These are phyloP conservation scores for Paraphaeosphaeria minitans DNA, from an alignment of 2,329 filamentous ascomycete species.

Conservation along the genomic window DNA sequence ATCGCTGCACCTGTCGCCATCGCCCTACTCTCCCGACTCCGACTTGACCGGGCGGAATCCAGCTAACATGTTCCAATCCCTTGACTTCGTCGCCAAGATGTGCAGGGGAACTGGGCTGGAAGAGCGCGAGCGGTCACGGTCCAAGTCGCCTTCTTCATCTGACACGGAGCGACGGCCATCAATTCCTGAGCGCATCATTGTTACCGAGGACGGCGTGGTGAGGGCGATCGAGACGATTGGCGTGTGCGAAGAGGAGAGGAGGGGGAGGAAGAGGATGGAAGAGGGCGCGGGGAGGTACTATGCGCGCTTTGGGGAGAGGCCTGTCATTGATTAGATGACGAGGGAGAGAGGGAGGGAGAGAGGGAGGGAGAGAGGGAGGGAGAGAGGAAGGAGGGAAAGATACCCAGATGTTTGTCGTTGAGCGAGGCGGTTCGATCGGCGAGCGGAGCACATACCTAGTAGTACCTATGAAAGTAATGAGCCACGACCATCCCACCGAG, in stretches of 20 bases:
- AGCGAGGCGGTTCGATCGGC: neutral
- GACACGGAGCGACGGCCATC: neutral
- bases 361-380: neutral
- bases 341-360: neutral
- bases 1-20: neutral
- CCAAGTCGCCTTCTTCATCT: conserved; percentile 2
- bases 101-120: neutral
- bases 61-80: conserved; percentile 4
- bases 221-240: conserved; percentile 5
- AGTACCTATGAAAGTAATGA: neutral
- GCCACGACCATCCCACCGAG: too few species aligned
- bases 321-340: conserved; percentile 1
- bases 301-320: conserved; percentile 1
- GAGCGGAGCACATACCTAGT: neutral
- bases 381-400: neutral
- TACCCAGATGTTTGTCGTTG: neutral
- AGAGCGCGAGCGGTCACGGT: neutral
- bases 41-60: conserved; percentile 3
- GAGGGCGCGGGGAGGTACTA: neutral
- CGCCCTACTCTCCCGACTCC: neutral
- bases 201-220: conserved; percentile 4
- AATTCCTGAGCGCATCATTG: conserved; percentile 4
- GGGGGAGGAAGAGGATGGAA: neutral
- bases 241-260: neutral
- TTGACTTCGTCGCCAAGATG: conserved; percentile 1